phyloP scores from a whole-genome alignment of 208 protist genomes.

The Entamoeba histolytica region DNA sequence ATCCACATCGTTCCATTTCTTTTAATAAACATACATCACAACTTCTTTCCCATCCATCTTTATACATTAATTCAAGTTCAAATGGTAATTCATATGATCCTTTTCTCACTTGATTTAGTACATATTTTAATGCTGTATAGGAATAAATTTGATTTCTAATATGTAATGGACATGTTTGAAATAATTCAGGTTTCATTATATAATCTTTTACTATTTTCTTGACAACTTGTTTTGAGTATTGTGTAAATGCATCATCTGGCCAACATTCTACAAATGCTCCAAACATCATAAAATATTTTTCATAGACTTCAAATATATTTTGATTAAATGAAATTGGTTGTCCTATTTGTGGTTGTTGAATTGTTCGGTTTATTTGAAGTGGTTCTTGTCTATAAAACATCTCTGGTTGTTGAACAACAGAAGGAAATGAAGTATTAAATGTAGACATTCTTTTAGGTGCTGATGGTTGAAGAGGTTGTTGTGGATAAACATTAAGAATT shows the following conservation, averaged over 20 bases:
- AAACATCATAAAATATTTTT: not conserved
- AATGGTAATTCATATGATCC: not conserved
- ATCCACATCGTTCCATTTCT: not conserved
- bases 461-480: too few species aligned
- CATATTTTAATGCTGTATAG: not conserved
- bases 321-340: not conserved
- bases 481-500: too few species aligned
- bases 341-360: too few species aligned
- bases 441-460: too few species aligned
- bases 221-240: not conserved
- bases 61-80: not conserved
- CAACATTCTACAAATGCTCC: not conserved
- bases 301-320: not conserved
- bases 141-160: not conserved
- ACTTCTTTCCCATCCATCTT: not conserved
- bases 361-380: too few species aligned
- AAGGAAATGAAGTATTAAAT: too few species aligned
- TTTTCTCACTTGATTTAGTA: not conserved
- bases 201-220: not conserved
- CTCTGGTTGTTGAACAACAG: too few species aligned
- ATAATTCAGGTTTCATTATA: not conserved
- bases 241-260: not conserved
- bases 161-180: not conserved
- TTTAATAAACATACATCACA: not conserved
- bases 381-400: too few species aligned